These are phyloP conservation scores for Xylaria telfairii DNA, from an alignment of 495 filamentous ascomycete genomes.

Conservation along the genomic window DNA sequence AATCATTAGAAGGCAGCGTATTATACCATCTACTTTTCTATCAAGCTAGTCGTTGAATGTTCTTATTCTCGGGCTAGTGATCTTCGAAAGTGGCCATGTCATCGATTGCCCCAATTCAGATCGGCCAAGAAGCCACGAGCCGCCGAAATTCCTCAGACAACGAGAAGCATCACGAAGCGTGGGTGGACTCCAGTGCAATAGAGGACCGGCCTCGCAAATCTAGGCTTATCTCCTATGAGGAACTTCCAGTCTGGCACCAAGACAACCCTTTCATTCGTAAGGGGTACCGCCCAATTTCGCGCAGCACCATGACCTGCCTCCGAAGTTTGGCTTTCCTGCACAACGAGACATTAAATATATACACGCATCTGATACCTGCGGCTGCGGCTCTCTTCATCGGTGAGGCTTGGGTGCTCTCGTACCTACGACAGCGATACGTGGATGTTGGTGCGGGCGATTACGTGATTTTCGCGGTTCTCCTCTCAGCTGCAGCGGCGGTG, in stretches of 20 bases:
- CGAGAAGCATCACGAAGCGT: conserved; percentile 30
- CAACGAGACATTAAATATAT: conserved; percentile 87
- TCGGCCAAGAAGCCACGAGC: background rate
- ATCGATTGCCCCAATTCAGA: background rate
- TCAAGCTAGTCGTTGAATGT: background rate
- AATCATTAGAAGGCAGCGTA: background rate
- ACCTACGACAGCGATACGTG: conserved; percentile 37
- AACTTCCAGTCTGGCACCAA: conserved; percentile 71
- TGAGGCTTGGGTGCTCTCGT: conserved; percentile 28
- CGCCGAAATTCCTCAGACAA: conserved; percentile 11
- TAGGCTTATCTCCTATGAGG: conserved; percentile 51
- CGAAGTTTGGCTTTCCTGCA: conserved; percentile 75
- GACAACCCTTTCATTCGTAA: conserved; percentile 79
- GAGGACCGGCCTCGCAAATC: conserved; percentile 7
- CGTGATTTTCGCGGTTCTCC: conserved; percentile 49
- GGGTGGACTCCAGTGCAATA: conserved; percentile 32
- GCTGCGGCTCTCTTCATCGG: conserved; percentile 32
- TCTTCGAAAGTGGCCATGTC: conserved; percentile 1
- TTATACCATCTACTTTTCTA: background rate
- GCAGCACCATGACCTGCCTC: conserved; percentile 68
- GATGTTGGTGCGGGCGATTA: conserved; percentile 42
- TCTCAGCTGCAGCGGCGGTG: conserved; percentile 42
- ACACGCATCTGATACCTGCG: conserved; percentile 70
- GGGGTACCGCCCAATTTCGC: conserved; percentile 73
- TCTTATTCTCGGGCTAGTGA: background rate